These are phyloP conservation scores for Colletotrichum sp. DNA, from an alignment of 2,329 filamentous ascomycete species.

Conservation along the genomic window DNA sequence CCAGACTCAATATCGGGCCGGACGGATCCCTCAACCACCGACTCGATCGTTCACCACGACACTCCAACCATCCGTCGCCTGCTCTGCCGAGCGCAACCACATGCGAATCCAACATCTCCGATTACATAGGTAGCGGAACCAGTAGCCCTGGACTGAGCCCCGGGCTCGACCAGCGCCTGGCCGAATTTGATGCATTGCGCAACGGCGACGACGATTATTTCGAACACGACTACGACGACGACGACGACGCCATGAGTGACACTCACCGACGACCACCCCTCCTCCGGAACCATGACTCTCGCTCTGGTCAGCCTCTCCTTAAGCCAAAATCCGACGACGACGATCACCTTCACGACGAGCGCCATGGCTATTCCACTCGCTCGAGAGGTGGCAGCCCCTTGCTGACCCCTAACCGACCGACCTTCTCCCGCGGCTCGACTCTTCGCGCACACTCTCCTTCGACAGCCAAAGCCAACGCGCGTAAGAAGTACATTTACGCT, in stretches of 20 bases:
- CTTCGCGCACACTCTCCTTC: conserved; percentile 74
- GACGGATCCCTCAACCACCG: conserved; percentile 19
- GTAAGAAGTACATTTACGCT: conserved; percentile 86
- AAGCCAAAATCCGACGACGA: conserved; percentile 36
- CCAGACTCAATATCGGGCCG: conserved; percentile 16
- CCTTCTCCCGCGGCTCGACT: conserved; percentile 61
- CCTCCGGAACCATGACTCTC: conserved; percentile 51
- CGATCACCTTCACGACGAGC: conserved; percentile 30
- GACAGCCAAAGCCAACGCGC: conserved; percentile 56
- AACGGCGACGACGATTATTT: conserved; percentile 25
- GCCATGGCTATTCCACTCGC: conserved; percentile 16
- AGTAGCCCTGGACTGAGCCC: conserved; percentile 9
- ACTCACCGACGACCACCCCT: conserved; percentile 48
- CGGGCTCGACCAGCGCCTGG: conserved; percentile 17
- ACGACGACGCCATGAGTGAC: conserved; percentile 48
- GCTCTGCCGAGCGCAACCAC: conserved; percentile 9
- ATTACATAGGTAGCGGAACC: conserved; percentile 19
- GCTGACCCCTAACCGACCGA: conserved; percentile 22
- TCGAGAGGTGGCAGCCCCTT: conserved; percentile 19
- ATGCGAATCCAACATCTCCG: conserved; percentile 22
- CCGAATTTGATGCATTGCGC: conserved; percentile 21
- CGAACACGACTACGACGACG: conserved; percentile 36
- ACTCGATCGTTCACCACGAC: neutral
- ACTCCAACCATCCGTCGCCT: conserved; percentile 1
- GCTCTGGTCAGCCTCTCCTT: conserved; percentile 47